These are phyloP conservation scores for Colletotrichum limetticola DNA, from an alignment of 2,329 filamentous ascomycete genomes.

Conservation along the genomic window DNA sequence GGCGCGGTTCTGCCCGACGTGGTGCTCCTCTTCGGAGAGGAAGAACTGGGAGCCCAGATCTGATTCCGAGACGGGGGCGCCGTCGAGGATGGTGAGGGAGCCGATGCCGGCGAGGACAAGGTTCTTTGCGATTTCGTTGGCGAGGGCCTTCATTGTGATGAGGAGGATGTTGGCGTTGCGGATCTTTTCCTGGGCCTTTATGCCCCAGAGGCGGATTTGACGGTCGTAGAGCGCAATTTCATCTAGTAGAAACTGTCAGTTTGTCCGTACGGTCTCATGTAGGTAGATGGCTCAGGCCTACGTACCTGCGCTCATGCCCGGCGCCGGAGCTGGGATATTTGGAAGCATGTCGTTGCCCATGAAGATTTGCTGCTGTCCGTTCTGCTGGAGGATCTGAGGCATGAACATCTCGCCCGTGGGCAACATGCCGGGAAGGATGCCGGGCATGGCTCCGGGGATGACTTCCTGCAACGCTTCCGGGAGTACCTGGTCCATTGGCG, in stretches of 20 bases:
- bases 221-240: conserved; percentile 98
- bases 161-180: conserved; percentile 90
- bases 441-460: conserved; percentile 34
- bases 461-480: conserved; percentile 35
- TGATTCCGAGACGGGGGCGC: conserved; percentile 77
- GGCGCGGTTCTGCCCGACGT: conserved; percentile 86
- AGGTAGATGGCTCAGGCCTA: conserved; percentile 30
- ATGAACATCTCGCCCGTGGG: conserved; percentile 35
- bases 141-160: conserved; percentile 86
- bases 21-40: conserved; percentile 70
- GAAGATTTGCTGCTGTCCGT: conserved; percentile 20
- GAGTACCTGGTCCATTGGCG: conserved; percentile 34
- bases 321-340: conserved; percentile 21
- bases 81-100: conserved; percentile 88
- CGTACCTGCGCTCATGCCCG: conserved; percentile 45
- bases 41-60: conserved; percentile 90
- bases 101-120: conserved; percentile 93
- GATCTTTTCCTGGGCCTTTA: conserved; percentile 93
- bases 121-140: conserved; percentile 94
- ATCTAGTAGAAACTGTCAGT: conserved; percentile 61
- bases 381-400: conserved; percentile 28
- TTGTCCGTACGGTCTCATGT: neutral
- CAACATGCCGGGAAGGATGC: conserved; percentile 34
- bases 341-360: conserved; percentile 33
- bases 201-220: conserved; percentile 96